Percentiles rank a stretch among this genome's conserved stretches.
phyloP scores from a whole-genome alignment of 176 grass and related monocot species.

The Eleusine indica region DNA sequence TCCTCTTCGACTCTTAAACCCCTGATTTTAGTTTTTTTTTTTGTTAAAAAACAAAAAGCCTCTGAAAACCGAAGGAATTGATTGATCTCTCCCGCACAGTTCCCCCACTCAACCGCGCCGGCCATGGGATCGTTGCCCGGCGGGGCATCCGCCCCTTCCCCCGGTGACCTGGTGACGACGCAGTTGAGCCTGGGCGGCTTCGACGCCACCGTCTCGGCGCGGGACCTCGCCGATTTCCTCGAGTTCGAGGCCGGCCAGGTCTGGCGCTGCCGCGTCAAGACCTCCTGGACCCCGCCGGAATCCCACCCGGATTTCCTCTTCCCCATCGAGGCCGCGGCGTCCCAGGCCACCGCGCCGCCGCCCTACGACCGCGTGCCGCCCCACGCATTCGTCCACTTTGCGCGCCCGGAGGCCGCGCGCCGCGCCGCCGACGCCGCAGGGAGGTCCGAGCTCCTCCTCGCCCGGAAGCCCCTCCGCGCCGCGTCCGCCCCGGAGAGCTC shows the following conservation, averaged over 20 bases:
- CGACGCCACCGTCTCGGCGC: slow-evolving; percentile 46
- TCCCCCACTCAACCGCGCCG: slow-evolving; percentile 19
- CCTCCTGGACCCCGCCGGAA: slow-evolving; percentile 71
- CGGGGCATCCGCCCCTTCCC: not conserved
- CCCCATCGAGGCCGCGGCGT: not conserved
- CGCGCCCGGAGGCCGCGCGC: slow-evolving; percentile 55
- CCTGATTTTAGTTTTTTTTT: not conserved
- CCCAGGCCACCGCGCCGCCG: slow-evolving; percentile 21
- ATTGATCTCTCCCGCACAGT: not conserved
- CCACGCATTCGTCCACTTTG: slow-evolving; percentile 92
- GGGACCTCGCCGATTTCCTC: slow-evolving; percentile 58
- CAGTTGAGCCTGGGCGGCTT: slow-evolving; percentile 83
- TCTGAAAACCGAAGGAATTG: not conserved
- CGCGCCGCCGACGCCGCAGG: slow-evolving; percentile 57
- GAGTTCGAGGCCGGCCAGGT: slow-evolving; percentile 66
- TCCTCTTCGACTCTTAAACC: not conserved
- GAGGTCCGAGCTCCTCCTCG: slow-evolving; percentile 50
- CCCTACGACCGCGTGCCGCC: slow-evolving; percentile 58
- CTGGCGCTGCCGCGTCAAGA: slow-evolving; percentile 94
- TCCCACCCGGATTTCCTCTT: slow-evolving; percentile 60
- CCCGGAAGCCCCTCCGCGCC: slow-evolving; percentile 41
- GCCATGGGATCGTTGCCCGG: slow-evolving; percentile 32
- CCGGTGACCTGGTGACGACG: slow-evolving; percentile 48
- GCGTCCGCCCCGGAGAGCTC: slow-evolving; percentile 56
- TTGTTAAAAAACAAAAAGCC: not conserved